phyloP scores from a whole-genome alignment of 1,139 yeast species.

The Spathaspora sp. region DNA sequence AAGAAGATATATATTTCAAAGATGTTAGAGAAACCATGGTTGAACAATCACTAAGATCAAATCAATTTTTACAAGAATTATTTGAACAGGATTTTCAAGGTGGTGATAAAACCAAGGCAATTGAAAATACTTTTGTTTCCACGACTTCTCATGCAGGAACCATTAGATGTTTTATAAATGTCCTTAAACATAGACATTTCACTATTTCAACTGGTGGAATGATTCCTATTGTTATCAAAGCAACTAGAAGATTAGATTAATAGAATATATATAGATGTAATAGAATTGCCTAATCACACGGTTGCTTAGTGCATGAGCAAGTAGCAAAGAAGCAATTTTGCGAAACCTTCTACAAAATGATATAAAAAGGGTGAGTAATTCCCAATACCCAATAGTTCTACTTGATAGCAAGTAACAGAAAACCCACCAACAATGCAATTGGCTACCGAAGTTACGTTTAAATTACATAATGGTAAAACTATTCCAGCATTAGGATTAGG shows the following conservation, averaged over 20 bases:
- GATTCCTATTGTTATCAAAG: slow-evolving; percentile 59
- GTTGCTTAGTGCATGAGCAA: not conserved
- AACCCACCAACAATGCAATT: slow-evolving; percentile 6
- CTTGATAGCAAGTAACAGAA: not conserved
- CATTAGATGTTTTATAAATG: slow-evolving; percentile 52
- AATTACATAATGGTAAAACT: slow-evolving; percentile 30
- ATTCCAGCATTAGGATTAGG: slow-evolving; percentile 44
- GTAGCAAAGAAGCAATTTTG: not conserved
- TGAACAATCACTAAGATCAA: slow-evolving; percentile 52
- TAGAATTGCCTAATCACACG: not conserved
- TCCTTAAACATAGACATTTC: slow-evolving; percentile 52
- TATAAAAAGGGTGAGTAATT: not conserved
- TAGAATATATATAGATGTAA: not conserved
- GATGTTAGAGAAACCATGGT: slow-evolving; percentile 34
- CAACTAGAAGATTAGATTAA: slow-evolving; percentile 19
- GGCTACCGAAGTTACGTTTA: slow-evolving; percentile 23
- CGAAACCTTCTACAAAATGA: not conserved
- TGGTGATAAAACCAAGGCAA: slow-evolving; percentile 19
- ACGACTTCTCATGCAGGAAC: slow-evolving; percentile 67
- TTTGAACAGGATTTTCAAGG: slow-evolving; percentile 18
- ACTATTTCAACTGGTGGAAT: slow-evolving; percentile 56
- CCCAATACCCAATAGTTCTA: too few species aligned
- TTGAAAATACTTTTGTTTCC: slow-evolving; percentile 37
- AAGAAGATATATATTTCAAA: slow-evolving; percentile 57
- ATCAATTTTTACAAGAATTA: slow-evolving; percentile 47